Base-by-base conservation (phyloP, 805 yeast species). In the Cyberlindnera mississippiensis region DNA sequence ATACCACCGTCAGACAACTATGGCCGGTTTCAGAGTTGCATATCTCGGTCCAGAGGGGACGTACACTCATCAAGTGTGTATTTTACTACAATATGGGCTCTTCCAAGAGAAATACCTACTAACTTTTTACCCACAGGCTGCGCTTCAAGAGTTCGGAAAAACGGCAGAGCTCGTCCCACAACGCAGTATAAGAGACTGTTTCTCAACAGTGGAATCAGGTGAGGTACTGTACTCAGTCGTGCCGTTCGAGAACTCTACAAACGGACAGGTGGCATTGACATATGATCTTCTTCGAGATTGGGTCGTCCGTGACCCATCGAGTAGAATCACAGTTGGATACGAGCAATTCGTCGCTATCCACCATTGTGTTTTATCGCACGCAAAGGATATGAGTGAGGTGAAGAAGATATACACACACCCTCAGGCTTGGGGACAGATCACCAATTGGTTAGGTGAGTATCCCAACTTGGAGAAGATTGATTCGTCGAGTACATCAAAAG, bases 341-440 rank as follows among this genome's bases (percentile, higher is more conserved):
- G 96, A 88, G 51, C 91, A 86, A 50, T 83, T 78, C 55, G 97
- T 91, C 2, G 61, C 83, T 1, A 86, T 91, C 45, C 82, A 80
- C 44, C 98, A 93, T 65, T 82, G 83, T 59, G 68, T 91, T 29
- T 67, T 81, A 46, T 63, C 81, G 4, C 66, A 60, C 48, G 71
- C 75, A 8, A 52, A 57, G 35, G 69, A 68, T 27, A 50, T 82
- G 3, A 49, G 60, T 1, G 59, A 70, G 12, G 73, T 89, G 38
- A 62, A 58, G 13, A 75, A 71, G 26, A 73, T 91, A 15, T 86
- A 85, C 64, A 85, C 96, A 3, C 99, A 91, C 63, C 97, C 99
- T 2, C 99, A 91, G 61, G 99, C 90, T 0, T 91, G 99, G 99
- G 95, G 96, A 9, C 99, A 91, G 60, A 82, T 86, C 37, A 67